Evolutionary conservation across 441 rosid genomes (phyloP), one percentile per base, ranked within the genome.

Genomic region (Gossypium davidsonii): DNA sequence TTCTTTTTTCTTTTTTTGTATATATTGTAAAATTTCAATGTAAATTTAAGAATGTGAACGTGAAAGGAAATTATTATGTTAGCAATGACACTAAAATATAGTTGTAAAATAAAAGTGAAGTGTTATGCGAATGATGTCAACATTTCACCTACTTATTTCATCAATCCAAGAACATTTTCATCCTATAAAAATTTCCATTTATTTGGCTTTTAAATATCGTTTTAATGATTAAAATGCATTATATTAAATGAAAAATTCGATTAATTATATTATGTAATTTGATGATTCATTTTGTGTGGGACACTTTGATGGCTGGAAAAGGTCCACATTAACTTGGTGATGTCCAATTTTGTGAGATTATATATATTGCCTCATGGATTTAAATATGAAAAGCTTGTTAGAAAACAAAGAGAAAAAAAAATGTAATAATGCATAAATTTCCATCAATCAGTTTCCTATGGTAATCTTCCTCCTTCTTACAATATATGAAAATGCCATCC

Each of bases 81-180:
- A 15, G 58, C 59, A 49, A 25, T 26, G 59, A 3, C 39, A 26
- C 14, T 12, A 11, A 26, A 25, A 10, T 3, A 49, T 26, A 25
- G 2, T 48, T 66, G 57, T 25, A 56, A 46, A 26, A 21, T 14
- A 7, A n/a, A 66, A 66, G 20, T 23, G 52, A 18, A 42, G 31
- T 56, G 28, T 18, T 3, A 25, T 23, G n/a, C 6, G 52, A 51
- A 67, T 51, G 61, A 69, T 28, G 17, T 28, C 48, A 69, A 69
- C 72, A 53, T 53, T 31, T 52, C 72, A 69, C 49, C 61, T 28
- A 57, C 23, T 57, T 21, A 17, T 52, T 23, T 52, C 44, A 68
- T 44, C 0, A 15, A n/a, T 5, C 6, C 17, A 51, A 51, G 0
- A 51, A 51, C 20, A 15, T 51, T 5, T 26, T 51, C 21, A 15